Base-by-base conservation (phyloP, 192 early-diverging fungal species). In the Podila verticillata region DNA sequence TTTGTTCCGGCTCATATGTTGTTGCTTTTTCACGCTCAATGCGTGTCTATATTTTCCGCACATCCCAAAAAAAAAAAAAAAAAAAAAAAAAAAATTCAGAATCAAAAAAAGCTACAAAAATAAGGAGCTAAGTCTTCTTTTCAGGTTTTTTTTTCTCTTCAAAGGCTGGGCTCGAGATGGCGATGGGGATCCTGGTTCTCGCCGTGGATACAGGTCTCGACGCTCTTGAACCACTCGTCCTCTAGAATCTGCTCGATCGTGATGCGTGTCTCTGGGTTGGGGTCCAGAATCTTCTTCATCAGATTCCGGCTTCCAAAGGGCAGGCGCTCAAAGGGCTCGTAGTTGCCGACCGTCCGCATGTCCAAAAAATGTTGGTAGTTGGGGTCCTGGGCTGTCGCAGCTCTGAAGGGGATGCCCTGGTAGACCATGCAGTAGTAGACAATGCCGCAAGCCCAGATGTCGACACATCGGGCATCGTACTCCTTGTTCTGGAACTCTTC, bases 401-500 rank as follows among this genome's bases (percentile, higher is more conserved):
- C 84, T 63, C 88, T 85, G 81, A 89, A 92, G 9, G 91, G 88
- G 35, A 93, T 89, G 29, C 87, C 89, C 59, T 89, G 87, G 75
- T 89, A 90, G 39, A 90, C 84, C 86, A 94, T 89, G 22, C 92
- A 91, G 80, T 94, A 97, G 87, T 91, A 95, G n/a, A 98, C 95
- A 20, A 99, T 93, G 48, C 95, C 97, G 24, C 91, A 89, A 31
- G 95, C 90, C 97, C 97, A 99, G 48, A 99, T 87, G 74, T 99
- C 97, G 7, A 96, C 92, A n/a, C 89, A 83, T 73, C 95, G 91
- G 10, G 92, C 93, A 82, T 99, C 96, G 75, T 99, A 99, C 66
- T 92, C 91, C 68, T 91, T 90, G 54, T 77, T 82, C 6, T 62
- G 65, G 69, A 92, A 95, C 81, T 88, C 88, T 84, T 97, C 97